Evolutionary conservation across 768 basidiomycete genomes (phyloP).

Genomic region (Suillus brevipes): DNA sequence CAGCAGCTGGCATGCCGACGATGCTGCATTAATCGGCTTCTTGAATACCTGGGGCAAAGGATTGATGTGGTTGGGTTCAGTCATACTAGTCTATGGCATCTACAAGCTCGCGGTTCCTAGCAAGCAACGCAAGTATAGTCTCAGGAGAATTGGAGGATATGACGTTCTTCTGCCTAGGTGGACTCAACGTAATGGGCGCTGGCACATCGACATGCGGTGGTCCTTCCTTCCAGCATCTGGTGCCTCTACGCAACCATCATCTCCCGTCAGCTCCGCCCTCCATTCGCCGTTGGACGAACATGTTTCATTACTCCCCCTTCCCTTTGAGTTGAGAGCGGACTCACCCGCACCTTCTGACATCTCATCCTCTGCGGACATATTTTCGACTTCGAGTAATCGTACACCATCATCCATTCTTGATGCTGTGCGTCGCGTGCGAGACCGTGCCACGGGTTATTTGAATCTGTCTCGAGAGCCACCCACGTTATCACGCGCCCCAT

Average conservation of each 20-base stretch:
- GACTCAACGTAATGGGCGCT: conserved; percentile 67
- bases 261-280: conserved; percentile 49
- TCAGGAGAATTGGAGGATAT: conserved; percentile 68
- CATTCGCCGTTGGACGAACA: conserved; percentile 50
- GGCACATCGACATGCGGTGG: conserved; percentile 69
- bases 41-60: conserved; percentile 85
- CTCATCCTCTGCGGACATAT: conserved; percentile 44
- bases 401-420: conserved; percentile 45
- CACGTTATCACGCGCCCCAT: conserved; percentile 45
- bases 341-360: conserved; percentile 57
- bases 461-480: conserved; percentile 38
- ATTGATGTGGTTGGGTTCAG: conserved; percentile 82
- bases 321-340: conserved; percentile 56
- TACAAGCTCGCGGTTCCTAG: conserved; percentile 55
- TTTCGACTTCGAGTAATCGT: conserved; percentile 41
- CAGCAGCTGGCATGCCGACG: conserved; percentile 97
- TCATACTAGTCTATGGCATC: conserved; percentile 69
- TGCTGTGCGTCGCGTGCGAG: conserved; percentile 55
- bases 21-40: conserved; percentile 96
- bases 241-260: conserved; percentile 40
- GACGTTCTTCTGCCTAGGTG: conserved; percentile 78
- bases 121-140: conserved; percentile 59
- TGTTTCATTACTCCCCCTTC: conserved; percentile 60
- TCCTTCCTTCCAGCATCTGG: conserved; percentile 47
- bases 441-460: conserved; percentile 49